Percentiles rank a stretch among this genome's conserved stretches.
Evolutionary conservation across 2,329 filamentous ascomycete species (phyloP).

Genomic region (Penicillium thymicola): DNA sequence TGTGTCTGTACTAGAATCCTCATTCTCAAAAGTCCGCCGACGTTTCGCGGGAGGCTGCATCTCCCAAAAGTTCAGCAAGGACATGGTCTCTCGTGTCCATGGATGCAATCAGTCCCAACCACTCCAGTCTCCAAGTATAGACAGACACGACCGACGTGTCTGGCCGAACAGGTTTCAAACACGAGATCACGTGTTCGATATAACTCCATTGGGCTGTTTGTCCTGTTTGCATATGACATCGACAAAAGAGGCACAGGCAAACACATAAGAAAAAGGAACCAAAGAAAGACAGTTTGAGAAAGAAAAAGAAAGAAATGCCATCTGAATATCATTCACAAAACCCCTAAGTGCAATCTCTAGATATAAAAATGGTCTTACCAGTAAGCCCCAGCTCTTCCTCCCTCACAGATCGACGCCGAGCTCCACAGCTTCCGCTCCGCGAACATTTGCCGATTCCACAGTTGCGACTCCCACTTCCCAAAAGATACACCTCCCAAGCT

Average conservation of each 20-base stretch:
- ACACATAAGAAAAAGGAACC: background rate
- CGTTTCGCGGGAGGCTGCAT: slow-evolving; percentile 34
- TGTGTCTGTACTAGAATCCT: slow-evolving; percentile 2
- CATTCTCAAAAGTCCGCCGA: slow-evolving; percentile 23
- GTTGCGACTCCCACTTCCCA: background rate
- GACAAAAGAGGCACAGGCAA: background rate
- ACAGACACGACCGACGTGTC: slow-evolving; percentile 14
- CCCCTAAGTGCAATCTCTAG: background rate
- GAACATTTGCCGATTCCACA: background rate
- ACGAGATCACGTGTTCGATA: slow-evolving; percentile 32
- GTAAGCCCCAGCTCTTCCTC: background rate
- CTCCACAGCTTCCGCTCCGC: slow-evolving; percentile 9
- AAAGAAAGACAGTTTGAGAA: background rate
- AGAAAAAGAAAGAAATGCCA: background rate
- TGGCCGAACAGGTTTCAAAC: slow-evolving; percentile 21
- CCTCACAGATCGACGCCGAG: slow-evolving; percentile 2
- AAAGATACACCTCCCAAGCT: background rate
- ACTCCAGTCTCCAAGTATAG: background rate
- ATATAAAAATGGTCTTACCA: background rate
- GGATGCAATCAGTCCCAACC: slow-evolving; percentile 1
- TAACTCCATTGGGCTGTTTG: slow-evolving; percentile 17
- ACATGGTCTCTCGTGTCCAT: slow-evolving; percentile 29
- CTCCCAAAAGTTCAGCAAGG: slow-evolving; percentile 38
- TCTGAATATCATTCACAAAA: background rate
- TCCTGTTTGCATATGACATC: slow-evolving; percentile 20